A percentile compares a stretch with the other conserved stretches of the same genome.
Conservation (phyloP, 345 rosid species). For the Gossypium bickii region DNA sequence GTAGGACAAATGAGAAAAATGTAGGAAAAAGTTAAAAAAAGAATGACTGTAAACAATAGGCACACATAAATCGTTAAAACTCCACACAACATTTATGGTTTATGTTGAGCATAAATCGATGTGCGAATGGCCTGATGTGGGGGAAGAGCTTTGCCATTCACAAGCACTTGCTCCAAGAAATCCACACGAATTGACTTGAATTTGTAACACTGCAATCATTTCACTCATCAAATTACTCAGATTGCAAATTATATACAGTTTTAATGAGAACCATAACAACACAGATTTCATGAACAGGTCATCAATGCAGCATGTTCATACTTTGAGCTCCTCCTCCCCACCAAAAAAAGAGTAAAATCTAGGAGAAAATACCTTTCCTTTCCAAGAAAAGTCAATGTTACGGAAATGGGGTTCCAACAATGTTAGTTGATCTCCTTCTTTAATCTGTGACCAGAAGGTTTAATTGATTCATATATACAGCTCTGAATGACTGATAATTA, state of each 20-base stretch:
- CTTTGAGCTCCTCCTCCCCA: not conserved
- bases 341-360: not conserved
- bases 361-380: slow-evolving; percentile 48
- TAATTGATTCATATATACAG: not conserved
- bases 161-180: slow-evolving; percentile 57
- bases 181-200: slow-evolving; percentile 65
- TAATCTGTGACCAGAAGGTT: slow-evolving; percentile 40
- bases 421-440: slow-evolving; percentile 58
- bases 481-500: not conserved
- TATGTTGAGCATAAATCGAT: slow-evolving; percentile 60
- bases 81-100: slow-evolving; percentile 35
- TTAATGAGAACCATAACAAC: too few species aligned
- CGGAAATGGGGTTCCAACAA: slow-evolving; percentile 48
- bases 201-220: slow-evolving; percentile 36
- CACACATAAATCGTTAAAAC: slow-evolving; percentile 1
- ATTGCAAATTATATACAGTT: too few species aligned
- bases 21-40: too few species aligned
- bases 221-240: not conserved
- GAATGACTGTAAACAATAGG: not conserved
- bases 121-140: slow-evolving; percentile 33
- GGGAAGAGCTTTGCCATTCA: slow-evolving; percentile 47
- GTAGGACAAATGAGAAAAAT: not conserved
- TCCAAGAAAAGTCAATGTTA: slow-evolving; percentile 47
- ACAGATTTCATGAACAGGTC: too few species aligned
- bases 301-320: not conserved